Base-by-base conservation (phyloP, 129 eudicot species). In the Chrysanthemum lavandulifolium region DNA sequence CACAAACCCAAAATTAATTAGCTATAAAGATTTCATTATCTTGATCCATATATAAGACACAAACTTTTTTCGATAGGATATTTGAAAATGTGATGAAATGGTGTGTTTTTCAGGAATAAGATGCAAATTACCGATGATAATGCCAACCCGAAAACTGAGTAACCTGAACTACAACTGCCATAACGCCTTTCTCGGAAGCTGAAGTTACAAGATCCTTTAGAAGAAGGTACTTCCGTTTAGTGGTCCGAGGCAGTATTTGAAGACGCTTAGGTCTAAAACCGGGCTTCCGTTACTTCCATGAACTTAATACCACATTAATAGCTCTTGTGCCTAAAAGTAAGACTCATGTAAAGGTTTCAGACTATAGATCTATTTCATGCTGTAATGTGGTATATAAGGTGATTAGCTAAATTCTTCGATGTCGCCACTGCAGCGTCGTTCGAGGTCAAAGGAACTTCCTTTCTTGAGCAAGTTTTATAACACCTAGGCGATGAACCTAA, bases 221-320 rank as follows among this genome's bases (percentile, higher is more conserved):
- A 71, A 95, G 79, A 29, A 75, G 79, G 13, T 84, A 82, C 78
- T 91, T 74, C 91, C 97, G 6, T 73, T 78, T 49, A 82, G 69
- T 78, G 88, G 79, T 79, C 91, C 97, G 13, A 95, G 82, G 80
- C 97, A 95, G 75, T 95, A 95, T 78, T 81, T 90, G 82, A 95
- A 95, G 45, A 90, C 80, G 5, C 82, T 53, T 79, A 67, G 16
- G 76, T 95, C 99, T 45, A 92, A 81, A 73, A 88, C 45, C 33
- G 80, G 82, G 76, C 55, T 82, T 59, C 79, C 51, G 14, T 72
- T 75, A 40, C 47, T 40, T 40, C 47, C 47, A 40, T n/a, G n/a
- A n/a, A n/a, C n/a, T n/a, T n/a, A n/a, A n/a, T n/a, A n/a, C n/a
- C n/a, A n/a, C n/a, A n/a, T n/a, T n/a, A n/a, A n/a, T 6, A 10